Percentiles rank a stretch among this genome's conserved stretches.
These are phyloP conservation scores for Fusarium zealandicum DNA, from an alignment of 2,329 filamentous ascomycete species.

Conservation along the genomic window DNA sequence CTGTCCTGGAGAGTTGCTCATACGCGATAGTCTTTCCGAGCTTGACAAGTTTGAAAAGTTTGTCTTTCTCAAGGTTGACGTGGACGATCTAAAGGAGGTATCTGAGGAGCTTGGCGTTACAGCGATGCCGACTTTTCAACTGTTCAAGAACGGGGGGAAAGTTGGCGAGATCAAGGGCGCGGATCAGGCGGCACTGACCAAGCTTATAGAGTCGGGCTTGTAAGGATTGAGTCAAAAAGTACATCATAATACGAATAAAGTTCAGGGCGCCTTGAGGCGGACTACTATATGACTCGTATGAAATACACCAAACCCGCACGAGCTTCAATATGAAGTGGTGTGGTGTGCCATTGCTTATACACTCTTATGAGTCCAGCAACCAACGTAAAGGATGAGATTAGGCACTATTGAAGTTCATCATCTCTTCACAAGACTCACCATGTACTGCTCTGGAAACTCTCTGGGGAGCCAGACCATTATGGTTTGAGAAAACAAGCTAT, in stretches of 20 bases:
- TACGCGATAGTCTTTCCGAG: not conserved
- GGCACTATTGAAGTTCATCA: too few relatives aligned
- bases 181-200: not conserved
- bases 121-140: slow-evolving; percentile 8
- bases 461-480: too few relatives aligned
- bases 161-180: not conserved
- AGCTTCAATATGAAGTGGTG: too few relatives aligned
- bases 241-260: not conserved
- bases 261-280: too few relatives aligned
- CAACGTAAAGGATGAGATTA: too few relatives aligned
- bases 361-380: too few relatives aligned
- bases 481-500: too few relatives aligned
- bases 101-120: not conserved
- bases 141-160: slow-evolving; percentile 5
- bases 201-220: not conserved
- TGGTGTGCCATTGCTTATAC: too few relatives aligned
- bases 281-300: too few relatives aligned
- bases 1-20: not conserved
- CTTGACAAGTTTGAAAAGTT: not conserved
- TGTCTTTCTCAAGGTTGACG: slow-evolving; percentile 4
- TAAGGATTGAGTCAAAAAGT: not conserved
- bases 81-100: not conserved
- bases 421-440: too few relatives aligned
- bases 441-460: too few relatives aligned
- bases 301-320: too few relatives aligned